These are phyloP conservation scores for Carallia brachiata DNA, from an alignment of 345 rosid species.

Conservation along the genomic window DNA sequence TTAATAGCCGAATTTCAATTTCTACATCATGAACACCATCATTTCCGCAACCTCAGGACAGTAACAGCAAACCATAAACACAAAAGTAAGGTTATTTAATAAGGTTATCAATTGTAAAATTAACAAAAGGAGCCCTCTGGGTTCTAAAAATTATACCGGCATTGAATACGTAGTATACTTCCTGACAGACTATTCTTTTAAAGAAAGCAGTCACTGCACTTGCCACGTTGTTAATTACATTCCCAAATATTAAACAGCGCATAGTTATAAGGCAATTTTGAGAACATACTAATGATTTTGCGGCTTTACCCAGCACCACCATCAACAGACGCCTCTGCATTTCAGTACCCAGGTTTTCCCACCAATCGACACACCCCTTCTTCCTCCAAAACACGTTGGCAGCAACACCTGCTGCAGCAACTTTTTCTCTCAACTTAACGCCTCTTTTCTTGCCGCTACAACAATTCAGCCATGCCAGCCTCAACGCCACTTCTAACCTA, in stretches of 20 bases:
- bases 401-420: conserved; percentile 50
- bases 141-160: not conserved
- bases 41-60: not conserved
- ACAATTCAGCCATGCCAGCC: conserved; percentile 83
- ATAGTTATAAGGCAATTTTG: not conserved
- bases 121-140: too few species aligned
- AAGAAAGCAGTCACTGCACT: not conserved
- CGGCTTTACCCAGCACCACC: conserved; percentile 56
- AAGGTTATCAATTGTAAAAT: too few species aligned
- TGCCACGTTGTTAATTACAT: not conserved
- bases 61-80: conserved; percentile 1
- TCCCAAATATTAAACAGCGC: not conserved
- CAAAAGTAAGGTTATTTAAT: too few species aligned
- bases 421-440: conserved; percentile 74
- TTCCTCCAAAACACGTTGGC: conserved; percentile 89
- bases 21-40: not conserved
- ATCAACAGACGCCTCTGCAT: conserved; percentile 48
- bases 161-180: not conserved
- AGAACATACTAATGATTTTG: conserved; percentile 64
- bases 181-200: not conserved
- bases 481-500: conserved; percentile 79
- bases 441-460: conserved; percentile 66
- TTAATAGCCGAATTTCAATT: conserved; percentile 15
- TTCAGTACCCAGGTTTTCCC: conserved; percentile 59
- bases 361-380: conserved; percentile 85